Evolutionary conservation across 495 filamentous ascomycete species (phyloP).

Genomic region (Thermothielavioides terrestris): DNA sequence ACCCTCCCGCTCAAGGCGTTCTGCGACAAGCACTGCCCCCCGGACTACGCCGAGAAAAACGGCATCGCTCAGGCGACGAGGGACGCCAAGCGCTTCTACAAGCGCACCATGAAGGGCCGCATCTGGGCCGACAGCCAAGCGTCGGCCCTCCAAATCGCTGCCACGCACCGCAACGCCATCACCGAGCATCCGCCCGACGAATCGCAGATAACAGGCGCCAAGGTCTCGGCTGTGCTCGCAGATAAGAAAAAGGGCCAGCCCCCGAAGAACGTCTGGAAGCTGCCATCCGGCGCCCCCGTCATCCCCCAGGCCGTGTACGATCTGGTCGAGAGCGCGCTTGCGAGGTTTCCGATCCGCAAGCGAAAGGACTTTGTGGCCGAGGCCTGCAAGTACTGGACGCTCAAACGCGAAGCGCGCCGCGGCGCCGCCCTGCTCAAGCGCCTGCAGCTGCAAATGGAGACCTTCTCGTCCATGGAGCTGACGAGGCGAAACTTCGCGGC

Average conservation of each 20-base stretch:
- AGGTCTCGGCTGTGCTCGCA: slow-evolving; percentile 50
- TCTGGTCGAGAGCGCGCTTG: slow-evolving; percentile 67
- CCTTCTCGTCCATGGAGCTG: slow-evolving; percentile 94
- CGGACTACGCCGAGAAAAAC: slow-evolving; percentile 81
- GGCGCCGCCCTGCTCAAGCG: slow-evolving; percentile 88
- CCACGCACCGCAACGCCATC: slow-evolving; percentile 51
- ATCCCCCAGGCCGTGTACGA: slow-evolving; percentile 80
- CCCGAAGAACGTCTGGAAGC: slow-evolving; percentile 74
- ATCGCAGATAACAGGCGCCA: slow-evolving; percentile 47
- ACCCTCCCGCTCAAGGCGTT: slow-evolving; percentile 78
- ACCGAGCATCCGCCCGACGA: slow-evolving; percentile 50
- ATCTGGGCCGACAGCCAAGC: slow-evolving; percentile 88
- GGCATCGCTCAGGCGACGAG: slow-evolving; percentile 48
- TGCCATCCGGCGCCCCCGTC: slow-evolving; percentile 90
- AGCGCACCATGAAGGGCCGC: slow-evolving; percentile 71
- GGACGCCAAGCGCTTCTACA: slow-evolving; percentile 65
- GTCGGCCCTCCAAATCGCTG: slow-evolving; percentile 69
- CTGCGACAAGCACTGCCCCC: slow-evolving; percentile 91
- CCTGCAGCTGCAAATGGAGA: slow-evolving; percentile 86
- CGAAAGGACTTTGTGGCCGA: slow-evolving; percentile 87
- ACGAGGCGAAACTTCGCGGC: slow-evolving; percentile 84
- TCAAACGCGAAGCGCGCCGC: slow-evolving; percentile 86
- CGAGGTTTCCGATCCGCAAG: slow-evolving; percentile 72
- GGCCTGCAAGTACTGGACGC: slow-evolving; percentile 93
- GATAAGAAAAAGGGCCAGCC: slow-evolving; percentile 63